Percentiles rank a stretch among this genome's conserved stretches.
phyloP scores from a whole-genome alignment of 1,139 yeast species.

The Blastobotrys buckinghamii region DNA sequence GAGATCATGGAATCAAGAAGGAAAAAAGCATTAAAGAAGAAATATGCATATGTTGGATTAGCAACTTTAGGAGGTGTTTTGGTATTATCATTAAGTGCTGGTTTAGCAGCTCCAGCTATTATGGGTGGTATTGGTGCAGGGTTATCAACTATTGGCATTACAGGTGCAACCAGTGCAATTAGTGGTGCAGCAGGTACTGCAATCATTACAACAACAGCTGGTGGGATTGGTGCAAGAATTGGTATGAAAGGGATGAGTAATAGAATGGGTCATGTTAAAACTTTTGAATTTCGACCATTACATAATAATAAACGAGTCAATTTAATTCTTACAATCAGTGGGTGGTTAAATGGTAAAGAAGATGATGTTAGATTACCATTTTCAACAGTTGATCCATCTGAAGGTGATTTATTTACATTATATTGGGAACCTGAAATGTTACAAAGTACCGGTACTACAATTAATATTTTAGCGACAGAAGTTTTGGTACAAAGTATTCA shows the following conservation, averaged over 20 bases:
- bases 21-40: conserved; percentile 55
- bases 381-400: conserved; percentile 92
- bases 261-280: conserved; percentile 86
- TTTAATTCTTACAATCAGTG: conserved; percentile 84
- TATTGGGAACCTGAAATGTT: conserved; percentile 99
- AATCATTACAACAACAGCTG: conserved; percentile 86
- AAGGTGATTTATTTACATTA: conserved; percentile 91
- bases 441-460: conserved; percentile 93
- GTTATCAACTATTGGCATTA: conserved; percentile 84
- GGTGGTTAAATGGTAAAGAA: conserved; percentile 94
- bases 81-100: conserved; percentile 92
- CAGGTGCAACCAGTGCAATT: conserved; percentile 84
- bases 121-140: conserved; percentile 99
- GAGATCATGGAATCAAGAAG: conserved; percentile 66
- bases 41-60: conserved; percentile 82
- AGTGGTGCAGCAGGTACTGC: conserved; percentile 99
- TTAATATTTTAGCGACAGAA: conserved; percentile 87
- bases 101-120: conserved; percentile 92
- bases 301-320: conserved; percentile 89
- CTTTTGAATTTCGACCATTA: conserved; percentile 88
- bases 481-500: conserved; percentile 90
- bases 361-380: conserved; percentile 97
- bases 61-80: conserved; percentile 98
- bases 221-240: conserved; percentile 83
- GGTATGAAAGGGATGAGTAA: conserved; percentile 81